Base-by-base conservation (phyloP, 345 rosid species). In the Rhodamnia argentea region DNA sequence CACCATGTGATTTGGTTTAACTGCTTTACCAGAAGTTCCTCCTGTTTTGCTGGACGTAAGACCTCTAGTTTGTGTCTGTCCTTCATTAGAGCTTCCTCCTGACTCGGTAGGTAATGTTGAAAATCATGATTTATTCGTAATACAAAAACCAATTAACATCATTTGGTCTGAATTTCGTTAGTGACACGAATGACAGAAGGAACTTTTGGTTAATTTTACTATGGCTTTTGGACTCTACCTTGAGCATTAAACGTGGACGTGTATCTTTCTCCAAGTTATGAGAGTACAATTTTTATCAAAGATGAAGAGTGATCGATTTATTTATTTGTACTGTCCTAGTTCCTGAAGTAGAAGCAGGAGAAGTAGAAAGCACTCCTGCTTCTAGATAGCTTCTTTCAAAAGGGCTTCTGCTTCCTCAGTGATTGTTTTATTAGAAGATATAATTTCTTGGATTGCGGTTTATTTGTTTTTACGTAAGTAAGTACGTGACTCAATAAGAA, bases 381-480 rank as follows among this genome's bases (percentile, higher is more conserved):
- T 32, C 37, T 32, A 32, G 42, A 70, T 10, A 70, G 15, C 81
- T 70, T 70, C 37, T 70, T 70, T 70, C 37, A 24, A 70, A 32
- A 70, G 5, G 37, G 81, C 81, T 70, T 70, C 1, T 82, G 83
- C 54, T 82, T 82, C 26, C 15, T 82, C 51, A 50, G 52, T 82
- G 51, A 82, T 50, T 82, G 84, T 82, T 24, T 82, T 52, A 53
- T 42, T 52, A 29, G 58, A 53, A 16, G 37, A 50, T 82, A 51
- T 50, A 7, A 82, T 52, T 82, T 52, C 51, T 82, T 10, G 27
- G 50, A 82, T n/a, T 52, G 58, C 16, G 58, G 20, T 52, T 82
- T 54, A 83, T 84, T 86, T 1, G 15, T 86, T 83, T 86, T 83
- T 58, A 86, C 32, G 82, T 83, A 86, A n/a, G n/a, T n/a, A n/a